Base-by-base conservation (phyloP, 2,329 filamentous ascomycete species). In the Aciculosporium take region DNA sequence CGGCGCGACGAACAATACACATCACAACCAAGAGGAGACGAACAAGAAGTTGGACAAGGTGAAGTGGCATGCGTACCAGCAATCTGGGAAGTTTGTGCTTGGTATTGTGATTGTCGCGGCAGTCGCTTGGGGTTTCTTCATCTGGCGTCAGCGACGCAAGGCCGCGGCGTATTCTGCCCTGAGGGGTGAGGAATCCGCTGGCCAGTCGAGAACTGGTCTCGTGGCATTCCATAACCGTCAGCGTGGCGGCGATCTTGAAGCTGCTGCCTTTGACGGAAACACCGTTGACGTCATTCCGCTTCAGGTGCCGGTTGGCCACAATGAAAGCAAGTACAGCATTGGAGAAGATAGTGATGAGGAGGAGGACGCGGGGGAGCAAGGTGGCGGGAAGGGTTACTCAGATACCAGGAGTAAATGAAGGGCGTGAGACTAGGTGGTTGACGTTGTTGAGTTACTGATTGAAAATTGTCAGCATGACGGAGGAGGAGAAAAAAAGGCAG, bases 1-100 rank as follows among this genome's bases (percentile, higher is more conserved):
- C 37, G 79, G 75, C 25, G 79, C 82, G 36, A 73, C 64, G 43
- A 72, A 72, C 53, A 60, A 65, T 45, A 59, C 61, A 51, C 52
- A 86, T 75, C 21, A 68, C 68, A 12, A 75, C 71, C n/a, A 74
- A 7, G 47, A 57, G 32, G 56, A 60, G 39, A 54, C 57, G 77
- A 71, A 84, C 54, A 78, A 82, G 54, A 68, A 73, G 56, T 63
- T 94, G n/a, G 76, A 88, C 51, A 76, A 85, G 23, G 86, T 87
- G 15, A 84, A 88, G 53, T 93, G 87, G 84, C 75, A 80, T 39
- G 88, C 88, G 0, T 95, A 95, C 61, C 82, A 81, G 56, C 81
- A 84, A 52, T 91, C 84, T 3, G 87, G 88, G 39, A 85, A 93
- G 61, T 75, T 88, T 6, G 86, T 87, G 2, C 71, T 95, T 2